Conservation (phyloP, 2,329 filamentous ascomycete genomes). For the Neonectria coccinea region DNA sequence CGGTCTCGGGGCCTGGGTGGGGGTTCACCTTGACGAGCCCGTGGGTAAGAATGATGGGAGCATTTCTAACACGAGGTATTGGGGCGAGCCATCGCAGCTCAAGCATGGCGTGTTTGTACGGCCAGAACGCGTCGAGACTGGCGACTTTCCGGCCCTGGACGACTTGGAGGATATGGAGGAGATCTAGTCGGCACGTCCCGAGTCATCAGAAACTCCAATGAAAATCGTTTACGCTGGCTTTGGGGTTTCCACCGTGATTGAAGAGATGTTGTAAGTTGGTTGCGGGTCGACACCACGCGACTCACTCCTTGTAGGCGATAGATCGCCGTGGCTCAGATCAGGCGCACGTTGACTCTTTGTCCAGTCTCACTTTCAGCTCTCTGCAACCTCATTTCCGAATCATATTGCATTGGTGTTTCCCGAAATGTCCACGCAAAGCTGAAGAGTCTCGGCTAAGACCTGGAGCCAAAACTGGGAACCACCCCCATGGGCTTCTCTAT, state of each 20-base stretch:
- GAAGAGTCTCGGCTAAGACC: conserved; percentile 11
- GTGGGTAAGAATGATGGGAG: conserved; percentile 86
- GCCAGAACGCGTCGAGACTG: conserved; percentile 81
- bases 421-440: background rate
- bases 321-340: background rate
- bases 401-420: background rate
- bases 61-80: conserved; percentile 75
- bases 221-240: background rate
- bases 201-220: conserved; percentile 1
- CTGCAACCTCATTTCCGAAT: background rate
- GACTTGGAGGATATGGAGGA: conserved; percentile 84
- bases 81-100: conserved; percentile 70
- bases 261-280: background rate
- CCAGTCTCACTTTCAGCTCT: background rate
- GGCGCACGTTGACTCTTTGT: background rate
- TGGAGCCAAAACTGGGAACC: conserved; percentile 9
- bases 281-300: background rate
- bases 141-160: conserved; percentile 77
- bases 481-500: conserved; percentile 7
- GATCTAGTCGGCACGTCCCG: conserved; percentile 57
- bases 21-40: conserved; percentile 81
- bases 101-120: conserved; percentile 85
- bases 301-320: background rate
- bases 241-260: background rate
- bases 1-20: conserved; percentile 75